Base-by-base conservation (phyloP, 1,284 basidiomycete species). In the Hortiboletus rubellus region DNA sequence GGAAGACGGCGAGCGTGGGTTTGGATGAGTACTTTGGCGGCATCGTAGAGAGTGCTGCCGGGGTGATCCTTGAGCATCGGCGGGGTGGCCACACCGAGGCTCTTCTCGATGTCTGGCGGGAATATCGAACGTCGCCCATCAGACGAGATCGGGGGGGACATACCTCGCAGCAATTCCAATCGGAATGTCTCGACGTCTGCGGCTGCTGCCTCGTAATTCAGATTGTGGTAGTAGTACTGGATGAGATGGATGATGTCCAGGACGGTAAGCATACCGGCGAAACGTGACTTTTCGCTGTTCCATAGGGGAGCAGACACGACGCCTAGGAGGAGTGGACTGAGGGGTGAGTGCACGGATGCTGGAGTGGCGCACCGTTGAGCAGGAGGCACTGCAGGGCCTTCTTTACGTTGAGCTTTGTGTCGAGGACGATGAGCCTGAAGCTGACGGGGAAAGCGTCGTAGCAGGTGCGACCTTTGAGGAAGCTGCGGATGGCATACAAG, bases 301-400 rank as follows among this genome's bases (percentile, higher is more conserved):
- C 96, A 99, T n/a, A 99, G 79, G 5, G 97, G 96, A 5, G 97
- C 97, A 6, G 96, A 98, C 7, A 99, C 96, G 55, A 99, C 95
- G 60, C 94, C 95, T 96, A 66, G 30, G 57, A 41, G 18, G 49
- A 48, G 43, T 50, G 53, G 15, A 53, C 6, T 18, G 55, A 52
- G 41, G 17, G 17, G 2, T 6, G 49, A 24, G 42, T 17, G 48
- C 18, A 15, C 31, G 46, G 46, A 33, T 27, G 27, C 27, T 27
- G 33, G 46, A n/a, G 38, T 36, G 40, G 43, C 79, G 54, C 47
- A 93, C 94, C 92, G 73, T 96, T 96, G 57, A 90, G 81, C 31
- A 96, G 79, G 57, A 98, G 85, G 65, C 93, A 96, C 63, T 93
- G 90, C 15, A 98, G 75, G 11, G 94, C 94, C 72, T 94, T 94